Evolutionary conservation across 2,329 filamentous ascomycete genomes (phyloP).

Genomic region (Calycina herbarum): DNA sequence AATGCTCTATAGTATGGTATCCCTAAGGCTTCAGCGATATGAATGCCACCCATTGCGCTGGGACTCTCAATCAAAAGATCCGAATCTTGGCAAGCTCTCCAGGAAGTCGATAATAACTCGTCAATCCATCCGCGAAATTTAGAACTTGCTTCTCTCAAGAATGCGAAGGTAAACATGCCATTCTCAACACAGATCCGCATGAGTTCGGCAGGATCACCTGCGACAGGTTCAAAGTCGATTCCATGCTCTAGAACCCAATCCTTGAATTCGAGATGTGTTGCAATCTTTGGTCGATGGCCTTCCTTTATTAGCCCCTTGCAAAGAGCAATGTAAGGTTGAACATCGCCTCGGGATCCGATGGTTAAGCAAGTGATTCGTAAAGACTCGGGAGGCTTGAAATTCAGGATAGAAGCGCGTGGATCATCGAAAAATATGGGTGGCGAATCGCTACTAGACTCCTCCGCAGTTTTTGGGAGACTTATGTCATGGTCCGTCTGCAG

Average conservation of each 20-base stretch:
- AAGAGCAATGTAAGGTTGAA: conserved; percentile 95
- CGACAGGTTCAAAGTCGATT: conserved; percentile 86
- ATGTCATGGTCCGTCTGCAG: conserved; percentile 53
- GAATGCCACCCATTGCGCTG: conserved; percentile 95
- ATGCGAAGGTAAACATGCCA: conserved; percentile 93
- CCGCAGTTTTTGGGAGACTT: conserved; percentile 48
- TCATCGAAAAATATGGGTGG: conserved; percentile 88
- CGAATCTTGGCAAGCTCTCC: conserved; percentile 78
- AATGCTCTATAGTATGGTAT: conserved; percentile 98
- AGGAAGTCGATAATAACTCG: conserved; percentile 78
- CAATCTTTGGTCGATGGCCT: conserved; percentile 83
- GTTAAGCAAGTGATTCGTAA: conserved; percentile 89
- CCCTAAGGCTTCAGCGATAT: conserved; percentile 88
- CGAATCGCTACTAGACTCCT: conserved; percentile 51
- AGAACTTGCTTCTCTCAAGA: conserved; percentile 80
- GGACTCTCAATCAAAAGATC: conserved; percentile 94
- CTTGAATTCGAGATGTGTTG: conserved; percentile 88
- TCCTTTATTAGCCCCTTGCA: conserved; percentile 89
- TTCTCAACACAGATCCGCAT: conserved; percentile 97
- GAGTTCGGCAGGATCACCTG: conserved; percentile 87
- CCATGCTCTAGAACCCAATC: conserved; percentile 89
- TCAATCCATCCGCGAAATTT: conserved; percentile 97
- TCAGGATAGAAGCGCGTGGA: conserved; percentile 79
- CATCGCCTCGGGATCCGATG: conserved; percentile 92
- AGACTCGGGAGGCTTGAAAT: conserved; percentile 81